Conservation (phyloP, 2,329 filamentous ascomycete species). For the Paecilomyces niveus region DNA sequence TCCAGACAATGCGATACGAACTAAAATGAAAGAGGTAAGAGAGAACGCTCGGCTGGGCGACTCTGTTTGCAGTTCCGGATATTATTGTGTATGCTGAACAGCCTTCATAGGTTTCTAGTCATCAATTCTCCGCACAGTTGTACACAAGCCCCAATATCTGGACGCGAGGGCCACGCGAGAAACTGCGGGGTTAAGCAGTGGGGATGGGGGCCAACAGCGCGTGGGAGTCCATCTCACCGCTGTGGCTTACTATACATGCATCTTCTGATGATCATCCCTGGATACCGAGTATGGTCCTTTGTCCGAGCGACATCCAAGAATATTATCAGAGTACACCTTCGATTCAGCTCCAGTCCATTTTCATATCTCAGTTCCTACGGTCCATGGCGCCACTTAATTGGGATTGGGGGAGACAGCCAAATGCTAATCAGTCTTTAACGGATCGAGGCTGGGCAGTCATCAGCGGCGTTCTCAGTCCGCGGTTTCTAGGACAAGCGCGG, state of each 20-base stretch:
- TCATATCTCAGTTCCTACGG: neutral
- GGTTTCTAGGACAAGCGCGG: neutral
- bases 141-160: neutral
- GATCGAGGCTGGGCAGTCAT: neutral
- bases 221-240: neutral
- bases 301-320: neutral
- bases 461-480: neutral
- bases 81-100: neutral
- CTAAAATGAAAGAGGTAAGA: neutral
- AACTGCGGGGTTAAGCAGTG: neutral
- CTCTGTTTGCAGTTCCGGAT: neutral
- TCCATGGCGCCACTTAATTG: neutral
- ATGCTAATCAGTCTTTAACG: neutral
- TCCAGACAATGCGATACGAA: neutral
- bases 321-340: neutral
- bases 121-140: neutral
- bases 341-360: neutral
- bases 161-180: neutral
- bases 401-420: neutral
- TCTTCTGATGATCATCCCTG: neutral
- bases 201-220: neutral
- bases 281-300: neutral
- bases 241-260: neutral
- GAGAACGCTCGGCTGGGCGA: neutral
- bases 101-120: neutral